Conservation (phyloP, 2,329 filamentous ascomycete species). For the Ophiocordyceps robertsii region DNA sequence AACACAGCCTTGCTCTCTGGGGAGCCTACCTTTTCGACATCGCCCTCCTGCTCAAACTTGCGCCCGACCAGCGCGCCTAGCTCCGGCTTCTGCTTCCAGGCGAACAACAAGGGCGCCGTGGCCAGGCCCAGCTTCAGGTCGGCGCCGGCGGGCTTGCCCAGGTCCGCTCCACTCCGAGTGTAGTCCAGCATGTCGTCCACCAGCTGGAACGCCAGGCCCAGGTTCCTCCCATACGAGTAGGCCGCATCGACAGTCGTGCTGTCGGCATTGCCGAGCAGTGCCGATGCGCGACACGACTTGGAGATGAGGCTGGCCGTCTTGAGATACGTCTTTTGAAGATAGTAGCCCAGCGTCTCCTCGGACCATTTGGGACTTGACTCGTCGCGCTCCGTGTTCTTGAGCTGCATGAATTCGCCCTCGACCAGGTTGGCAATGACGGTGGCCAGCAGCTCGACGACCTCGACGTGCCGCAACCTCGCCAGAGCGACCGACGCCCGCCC, state of each 20-base stretch:
- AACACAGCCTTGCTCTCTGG: neutral
- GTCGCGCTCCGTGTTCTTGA: constrained; percentile 88
- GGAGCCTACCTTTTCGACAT: constrained; percentile 64
- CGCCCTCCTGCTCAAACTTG: constrained; percentile 74
- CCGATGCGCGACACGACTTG: constrained; percentile 86
- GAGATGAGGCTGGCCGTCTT: constrained; percentile 94
- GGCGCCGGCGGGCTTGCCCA: constrained; percentile 90
- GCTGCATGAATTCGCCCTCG: constrained; percentile 98
- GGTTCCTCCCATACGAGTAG: constrained; percentile 83
- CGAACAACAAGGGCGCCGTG: constrained; percentile 87
- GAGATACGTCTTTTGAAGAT: constrained; percentile 95
- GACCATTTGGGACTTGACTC: constrained; percentile 76
- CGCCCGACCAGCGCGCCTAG: constrained; percentile 80
- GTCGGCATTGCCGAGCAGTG: constrained; percentile 68
- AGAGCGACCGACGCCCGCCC: constrained; percentile 88
- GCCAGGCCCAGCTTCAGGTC: constrained; percentile 88
- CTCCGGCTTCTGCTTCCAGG: constrained; percentile 81
- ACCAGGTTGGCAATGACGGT: constrained; percentile 97
- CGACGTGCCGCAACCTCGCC: constrained; percentile 77
- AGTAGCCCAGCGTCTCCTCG: constrained; percentile 82
- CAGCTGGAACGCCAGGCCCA: constrained; percentile 90
- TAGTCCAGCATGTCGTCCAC: constrained; percentile 98
- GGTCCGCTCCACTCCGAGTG: constrained; percentile 67
- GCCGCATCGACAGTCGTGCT: constrained; percentile 75
- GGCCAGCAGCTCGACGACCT: constrained; percentile 86